Base-by-base conservation (phyloP, 768 basidiomycete species). In the Phanerochaete carnosa region DNA sequence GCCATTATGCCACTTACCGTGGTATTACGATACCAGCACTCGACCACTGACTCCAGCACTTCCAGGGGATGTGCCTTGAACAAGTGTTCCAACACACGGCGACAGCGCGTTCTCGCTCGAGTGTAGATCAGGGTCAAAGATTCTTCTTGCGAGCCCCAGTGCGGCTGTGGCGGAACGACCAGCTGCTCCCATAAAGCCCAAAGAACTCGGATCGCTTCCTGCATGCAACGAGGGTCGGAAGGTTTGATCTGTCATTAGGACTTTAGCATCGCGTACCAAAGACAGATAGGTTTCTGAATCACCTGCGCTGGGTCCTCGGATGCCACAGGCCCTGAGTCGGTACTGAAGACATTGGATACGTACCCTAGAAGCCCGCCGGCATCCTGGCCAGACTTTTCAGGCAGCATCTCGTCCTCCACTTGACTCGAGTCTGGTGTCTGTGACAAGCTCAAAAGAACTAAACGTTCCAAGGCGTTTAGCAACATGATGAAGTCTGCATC, bases 341-440 rank as follows among this genome's bases (percentile, higher is more conserved):
- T 85, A 45, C 89, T 84, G 68, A 99, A 95, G 1, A 98, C 95
- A 58, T 86, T 92, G 1, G 94, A 95, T 55, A 99, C 89, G 67
- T 94, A 91, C 9, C 95, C 94, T 0, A 98, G 78, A 12, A 98
- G 74, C 1, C 95, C 89, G 68, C 82, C 79, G 9, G 78, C 77
- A 63, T 88, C 86, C 19, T 77, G 69, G 2, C 73, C 76, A 25
- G 71, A 65, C 65, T 84, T 91, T 64, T 87, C 92, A 19, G 77
- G 68, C 0, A 69, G 66, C 13, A 72, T 66, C 9, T 91, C 90
- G 19, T 89, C 89, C 19, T 89, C 86, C 1, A 77, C 73, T 8
- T 76, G 74, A 32, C 73, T 73, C 1, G 74, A 62, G 35, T 88
- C 87, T 1, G 80, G 68, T 30, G 77, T 79, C 54, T 86, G 84